These are phyloP conservation scores for Chrysoporthe deuterocubensis DNA, from an alignment of 2,329 filamentous ascomycete genomes.

Conservation along the genomic window DNA sequence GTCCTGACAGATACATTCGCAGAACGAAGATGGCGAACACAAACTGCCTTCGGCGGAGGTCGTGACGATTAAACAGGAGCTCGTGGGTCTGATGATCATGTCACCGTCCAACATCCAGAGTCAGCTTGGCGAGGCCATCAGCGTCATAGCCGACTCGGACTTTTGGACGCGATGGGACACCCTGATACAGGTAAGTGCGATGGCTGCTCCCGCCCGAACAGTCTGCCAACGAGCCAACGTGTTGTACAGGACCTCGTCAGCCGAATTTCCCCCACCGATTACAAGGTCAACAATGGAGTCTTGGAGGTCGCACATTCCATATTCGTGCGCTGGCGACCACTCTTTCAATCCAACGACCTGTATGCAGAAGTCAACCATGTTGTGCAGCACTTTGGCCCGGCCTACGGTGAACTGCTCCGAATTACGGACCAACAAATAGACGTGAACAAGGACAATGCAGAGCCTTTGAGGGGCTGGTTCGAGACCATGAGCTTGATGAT, in stretches of 20 bases:
- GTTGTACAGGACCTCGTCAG: constrained; percentile 76
- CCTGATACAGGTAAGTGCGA: constrained; percentile 71
- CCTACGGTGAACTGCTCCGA: constrained; percentile 80
- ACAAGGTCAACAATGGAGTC: constrained; percentile 88
- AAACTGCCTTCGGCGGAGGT: constrained; percentile 85
- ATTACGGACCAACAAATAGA: constrained; percentile 74
- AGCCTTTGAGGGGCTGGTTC: constrained; percentile 75
- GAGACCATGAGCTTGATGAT: constrained; percentile 85
- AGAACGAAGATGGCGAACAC: constrained; percentile 93
- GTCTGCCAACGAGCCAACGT: constrained; percentile 23
- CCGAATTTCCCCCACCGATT: constrained; percentile 79
- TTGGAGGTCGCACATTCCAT: constrained; percentile 98
- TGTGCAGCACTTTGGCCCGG: constrained; percentile 77
- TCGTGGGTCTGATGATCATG: constrained; percentile 95
- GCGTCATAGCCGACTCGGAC: constrained; percentile 95
- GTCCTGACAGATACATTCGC: constrained; percentile 24
- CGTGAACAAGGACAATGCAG: constrained; percentile 75
- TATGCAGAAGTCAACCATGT: constrained; percentile 98
- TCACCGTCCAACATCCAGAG: constrained; percentile 86
- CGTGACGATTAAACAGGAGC: constrained; percentile 86
- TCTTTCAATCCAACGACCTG: constrained; percentile 90
- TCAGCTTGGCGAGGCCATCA: constrained; percentile 95
- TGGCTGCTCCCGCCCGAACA: too few species aligned
- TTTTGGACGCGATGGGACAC: constrained; percentile 97
- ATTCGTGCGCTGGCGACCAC: constrained; percentile 91